Conservation (phyloP, 306 rosid species). For the Bauhinia variegata region DNA sequence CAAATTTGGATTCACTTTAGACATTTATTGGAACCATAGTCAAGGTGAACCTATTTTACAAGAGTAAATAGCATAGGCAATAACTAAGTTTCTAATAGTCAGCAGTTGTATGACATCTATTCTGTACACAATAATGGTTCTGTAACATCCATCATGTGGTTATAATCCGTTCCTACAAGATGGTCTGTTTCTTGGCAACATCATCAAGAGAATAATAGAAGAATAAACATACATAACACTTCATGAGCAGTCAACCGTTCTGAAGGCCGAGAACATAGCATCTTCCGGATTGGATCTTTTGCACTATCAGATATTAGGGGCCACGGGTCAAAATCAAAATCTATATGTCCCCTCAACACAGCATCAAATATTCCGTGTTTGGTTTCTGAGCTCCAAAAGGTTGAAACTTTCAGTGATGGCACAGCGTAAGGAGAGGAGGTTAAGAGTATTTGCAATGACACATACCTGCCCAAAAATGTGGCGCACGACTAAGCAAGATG, state of each 20-base stretch:
- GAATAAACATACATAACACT: slow-evolving; percentile 76
- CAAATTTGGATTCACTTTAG: no score
- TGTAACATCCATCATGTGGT: slow-evolving; percentile 2
- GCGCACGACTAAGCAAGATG: slow-evolving; percentile 89
- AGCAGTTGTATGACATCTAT: no score
- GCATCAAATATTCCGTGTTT: slow-evolving; percentile 97
- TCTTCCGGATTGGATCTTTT: slow-evolving; percentile 80
- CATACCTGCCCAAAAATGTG: slow-evolving; percentile 96
- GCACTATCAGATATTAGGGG: slow-evolving; percentile 84
- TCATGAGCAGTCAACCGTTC: slow-evolving; percentile 89
- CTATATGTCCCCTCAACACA: slow-evolving; percentile 89
- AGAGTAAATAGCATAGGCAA: slow-evolving; percentile 10
- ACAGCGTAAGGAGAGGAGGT: slow-evolving; percentile 27
- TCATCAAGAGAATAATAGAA: slow-evolving; percentile 38
- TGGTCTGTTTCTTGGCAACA: slow-evolving; percentile 5
- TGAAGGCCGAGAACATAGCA: slow-evolving; percentile 80
- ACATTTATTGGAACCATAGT: no score
- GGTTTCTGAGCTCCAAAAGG: slow-evolving; percentile 72
- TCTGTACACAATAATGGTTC: no score
- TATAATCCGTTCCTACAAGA: slow-evolving; percentile 20
- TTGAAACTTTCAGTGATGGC: slow-evolving; percentile 33
- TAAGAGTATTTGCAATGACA: slow-evolving; percentile 31
- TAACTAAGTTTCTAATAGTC: neutral
- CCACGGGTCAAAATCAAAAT: slow-evolving; percentile 95
- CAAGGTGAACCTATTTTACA: slow-evolving; percentile 13